Evolutionary conservation across 176 grass and related monocot species (phyloP), one percentile per base, ranked within the genome.

Genomic region (Phragmites australis): DNA sequence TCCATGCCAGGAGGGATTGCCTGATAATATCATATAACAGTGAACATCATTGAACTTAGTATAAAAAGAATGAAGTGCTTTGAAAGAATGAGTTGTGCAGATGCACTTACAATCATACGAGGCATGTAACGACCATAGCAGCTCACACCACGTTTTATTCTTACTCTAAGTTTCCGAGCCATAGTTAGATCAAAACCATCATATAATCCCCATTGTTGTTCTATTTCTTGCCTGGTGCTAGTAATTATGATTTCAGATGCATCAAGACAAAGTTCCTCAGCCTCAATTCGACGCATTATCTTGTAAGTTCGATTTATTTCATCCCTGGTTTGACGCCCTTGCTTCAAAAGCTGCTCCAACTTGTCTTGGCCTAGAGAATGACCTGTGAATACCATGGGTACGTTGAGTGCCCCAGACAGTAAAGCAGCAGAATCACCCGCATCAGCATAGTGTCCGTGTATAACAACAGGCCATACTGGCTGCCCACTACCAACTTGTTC

Each of bases 341-440:
- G 93, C 69, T 93, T 97, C 25, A 97, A 58, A 45, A 93, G 86
- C 30, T 97, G 93, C 63, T 97, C 93, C 56, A 97, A 83, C 47
- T 97, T 97, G 81, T 97, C 82, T 81, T 88, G 93, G 34, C 93
- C 93, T 49, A 97, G 88, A 61, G 93, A 97, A 85, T 97, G 93
- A 55, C 93, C 90, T 44, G 90, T 97, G 52, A 97, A 89, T 30
- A 97, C 76, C 93, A 97, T 97, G 26, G 93, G 93, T 25, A 97
- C 93, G 85, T 97, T 97, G 2, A 93, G 86, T 65, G 86, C 90
- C 21, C 93, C 93, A 81, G 90, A 93, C 45, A 97, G 82, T 72
- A 97, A 77, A 87, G 90, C 93, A 82, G 93, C 83, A 85, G 76
- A 92, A 55, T 93, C 90, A n/a, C 93, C 90, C 48, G 93, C 93